phyloP scores from a whole-genome alignment of 2,329 filamentous ascomycete species.

The Tolypocladium cylindrosporum region DNA sequence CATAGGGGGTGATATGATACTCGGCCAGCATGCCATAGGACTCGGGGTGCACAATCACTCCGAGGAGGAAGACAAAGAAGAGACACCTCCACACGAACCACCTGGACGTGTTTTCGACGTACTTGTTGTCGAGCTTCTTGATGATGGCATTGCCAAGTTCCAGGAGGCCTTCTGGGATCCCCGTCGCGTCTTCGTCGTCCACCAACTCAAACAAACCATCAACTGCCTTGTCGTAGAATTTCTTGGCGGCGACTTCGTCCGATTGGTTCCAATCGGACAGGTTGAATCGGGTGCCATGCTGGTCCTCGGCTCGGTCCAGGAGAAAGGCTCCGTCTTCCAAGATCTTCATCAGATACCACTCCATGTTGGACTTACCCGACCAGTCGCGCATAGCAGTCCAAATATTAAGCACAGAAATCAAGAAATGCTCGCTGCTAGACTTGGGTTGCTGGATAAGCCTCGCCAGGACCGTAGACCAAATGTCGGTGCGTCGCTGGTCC shows the following conservation, averaged over 20 bases:
- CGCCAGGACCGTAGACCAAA: slow-evolving; percentile 84
- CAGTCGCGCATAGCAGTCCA: slow-evolving; percentile 84
- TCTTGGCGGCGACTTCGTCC: slow-evolving; percentile 72
- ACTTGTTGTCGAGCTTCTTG: slow-evolving; percentile 61
- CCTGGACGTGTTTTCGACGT: slow-evolving; percentile 63
- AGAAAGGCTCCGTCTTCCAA: slow-evolving; percentile 88
- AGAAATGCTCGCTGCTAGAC: slow-evolving; percentile 66
- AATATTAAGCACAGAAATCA: slow-evolving; percentile 75
- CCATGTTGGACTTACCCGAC: slow-evolving; percentile 81
- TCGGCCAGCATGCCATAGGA: slow-evolving; percentile 70
- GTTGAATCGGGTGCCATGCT: slow-evolving; percentile 61
- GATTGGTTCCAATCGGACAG: slow-evolving; percentile 65
- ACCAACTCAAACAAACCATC: slow-evolving; percentile 76
- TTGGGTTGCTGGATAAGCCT: slow-evolving; percentile 71
- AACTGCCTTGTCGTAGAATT: slow-evolving; percentile 80
- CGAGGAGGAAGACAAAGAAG: slow-evolving; percentile 77
- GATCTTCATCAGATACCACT: slow-evolving; percentile 90
- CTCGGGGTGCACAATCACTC: slow-evolving; percentile 82
- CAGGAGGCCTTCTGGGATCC: slow-evolving; percentile 77
- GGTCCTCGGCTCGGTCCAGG: slow-evolving; percentile 74
- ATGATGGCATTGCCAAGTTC: slow-evolving; percentile 79
- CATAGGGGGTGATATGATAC: slow-evolving; percentile 86
- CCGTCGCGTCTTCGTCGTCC: slow-evolving; percentile 72
- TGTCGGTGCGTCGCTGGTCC: slow-evolving; percentile 66
- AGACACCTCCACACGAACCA: slow-evolving; percentile 89